These are phyloP conservation scores for Cutaneotrichosporon cutaneum DNA, from an alignment of 1,284 basidiomycete genomes.

Conservation along the genomic window DNA sequence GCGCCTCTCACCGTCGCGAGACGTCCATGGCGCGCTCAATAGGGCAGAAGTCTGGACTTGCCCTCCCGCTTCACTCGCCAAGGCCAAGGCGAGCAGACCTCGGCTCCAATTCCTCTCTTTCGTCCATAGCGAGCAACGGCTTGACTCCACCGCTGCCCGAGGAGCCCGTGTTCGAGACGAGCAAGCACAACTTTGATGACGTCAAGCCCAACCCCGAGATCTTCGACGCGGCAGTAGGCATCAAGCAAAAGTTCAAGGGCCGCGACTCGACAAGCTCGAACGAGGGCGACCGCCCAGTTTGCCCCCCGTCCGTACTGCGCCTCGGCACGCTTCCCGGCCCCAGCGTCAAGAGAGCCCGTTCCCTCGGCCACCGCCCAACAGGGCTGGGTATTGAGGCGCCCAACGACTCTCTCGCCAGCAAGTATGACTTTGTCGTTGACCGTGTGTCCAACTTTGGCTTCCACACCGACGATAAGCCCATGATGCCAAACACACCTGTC, in stretches of 20 bases:
- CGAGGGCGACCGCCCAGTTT: slow-evolving; percentile 19
- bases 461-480: slow-evolving; percentile 36
- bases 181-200: slow-evolving; percentile 48
- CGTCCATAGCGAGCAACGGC: slow-evolving; percentile 32
- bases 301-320: slow-evolving; percentile 27
- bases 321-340: slow-evolving; percentile 15
- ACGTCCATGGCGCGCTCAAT: slow-evolving; percentile 46
- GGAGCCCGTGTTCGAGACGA: slow-evolving; percentile 22
- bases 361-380: slow-evolving; percentile 17
- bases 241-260: slow-evolving; percentile 52
- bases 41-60: slow-evolving; percentile 52
- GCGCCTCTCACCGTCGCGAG: slow-evolving; percentile 13
- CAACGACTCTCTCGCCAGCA: slow-evolving; percentile 26
- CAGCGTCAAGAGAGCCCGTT: slow-evolving; percentile 22
- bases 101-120: slow-evolving; percentile 46
- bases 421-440: slow-evolving; percentile 49
- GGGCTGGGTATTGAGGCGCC: slow-evolving; percentile 33
- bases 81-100: slow-evolving; percentile 43
- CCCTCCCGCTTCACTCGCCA: slow-evolving; percentile 38
- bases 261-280: slow-evolving; percentile 42
- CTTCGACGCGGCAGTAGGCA: slow-evolving; percentile 43
- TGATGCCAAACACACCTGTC: slow-evolving; percentile 54
- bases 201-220: slow-evolving; percentile 53
- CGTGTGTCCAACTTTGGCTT: slow-evolving; percentile 33
- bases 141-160: slow-evolving; percentile 40